Percentiles rank a stretch among this genome's conserved stretches.
These are phyloP conservation scores for Pythium biforme DNA, from an alignment of 352 stramenopile species.

Conservation along the genomic window DNA sequence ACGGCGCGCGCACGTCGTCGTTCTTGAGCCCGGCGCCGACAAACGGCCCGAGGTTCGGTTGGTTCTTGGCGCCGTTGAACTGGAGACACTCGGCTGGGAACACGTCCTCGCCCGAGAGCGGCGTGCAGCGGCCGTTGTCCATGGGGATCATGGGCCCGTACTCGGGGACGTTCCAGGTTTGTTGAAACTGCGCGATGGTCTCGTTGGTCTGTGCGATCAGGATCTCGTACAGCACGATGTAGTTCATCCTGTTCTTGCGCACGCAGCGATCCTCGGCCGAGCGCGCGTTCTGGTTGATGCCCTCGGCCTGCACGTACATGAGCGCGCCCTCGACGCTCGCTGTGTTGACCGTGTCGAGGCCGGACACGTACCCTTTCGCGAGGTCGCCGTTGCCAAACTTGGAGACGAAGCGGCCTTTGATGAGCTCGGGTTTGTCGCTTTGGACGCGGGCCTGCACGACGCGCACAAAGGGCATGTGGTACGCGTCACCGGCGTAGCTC, in stretches of 20 bases:
- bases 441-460: conserved; percentile 72
- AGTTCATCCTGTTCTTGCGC: conserved; percentile 50
- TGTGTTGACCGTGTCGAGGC: conserved; percentile 74
- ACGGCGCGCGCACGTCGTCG: conserved; percentile 27
- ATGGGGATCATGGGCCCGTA: conserved; percentile 46
- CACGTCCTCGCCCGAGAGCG: conserved; percentile 20
- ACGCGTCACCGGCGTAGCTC: conserved; percentile 29
- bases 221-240: conserved; percentile 55
- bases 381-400: conserved; percentile 52
- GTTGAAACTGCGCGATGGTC: conserved; percentile 39
- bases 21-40: conserved; percentile 42
- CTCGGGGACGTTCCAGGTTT: conserved; percentile 36
- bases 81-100: conserved; percentile 41
- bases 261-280: conserved; percentile 45
- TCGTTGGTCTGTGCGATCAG: conserved; percentile 46
- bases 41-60: conserved; percentile 48
- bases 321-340: conserved; percentile 66
- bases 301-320: conserved; percentile 81
- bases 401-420: conserved; percentile 62
- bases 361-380: conserved; percentile 46
- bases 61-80: conserved; percentile 41
- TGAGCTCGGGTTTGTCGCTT: conserved; percentile 55
- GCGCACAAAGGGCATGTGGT: conserved; percentile 63
- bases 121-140: conserved; percentile 40
- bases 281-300: conserved; percentile 64